Base-by-base conservation (phyloP, 352 stramenopile genomes). In the Pythium scleroteichum region DNA sequence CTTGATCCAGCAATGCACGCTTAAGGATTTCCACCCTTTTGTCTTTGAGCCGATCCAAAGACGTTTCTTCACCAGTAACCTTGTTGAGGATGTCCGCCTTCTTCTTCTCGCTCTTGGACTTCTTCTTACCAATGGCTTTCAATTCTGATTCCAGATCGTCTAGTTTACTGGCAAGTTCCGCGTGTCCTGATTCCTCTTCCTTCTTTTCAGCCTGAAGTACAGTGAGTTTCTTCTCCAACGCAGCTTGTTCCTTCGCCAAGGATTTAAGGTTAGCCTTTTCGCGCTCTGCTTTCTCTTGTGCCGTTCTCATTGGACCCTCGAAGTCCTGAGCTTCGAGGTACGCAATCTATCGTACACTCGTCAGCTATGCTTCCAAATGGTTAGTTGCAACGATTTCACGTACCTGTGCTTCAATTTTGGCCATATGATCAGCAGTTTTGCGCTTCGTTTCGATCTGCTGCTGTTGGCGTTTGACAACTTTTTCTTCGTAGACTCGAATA, bases 21-120 rank as follows among this genome's bases (percentile, higher is more conserved):
- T 98, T 97, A 13, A 99, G 78, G 50, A 98, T 97, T 66, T 98
- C 96, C 17, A 92, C 79, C 32, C 98, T 94, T 66, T 97, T 92
- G 53, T 98, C 93, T 54, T 94, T 96, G 19, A 99, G 64, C 2
- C 83, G 79, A 42, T 98, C 94, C 8, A 99, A 69, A 9, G 88
- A 78, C 17, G 87, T 91, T 57, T 99, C 96, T 64, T 98, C 86
- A 0, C 75, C 69, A 23, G 83, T 75, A 4, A 99, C 87, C 44
- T 80, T 75, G 64, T 97, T 96, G 51, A 96, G 68, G 22, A 92
- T 76, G 13, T 81, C 79, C 41, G 65, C 56, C 47, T 81, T 87
- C 45, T 80, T 76, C 58, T 85, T 66, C 40, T 92, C 86, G 24
- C 66, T 88, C 59, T 80, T 82, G 1, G 66, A 51, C n/a, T 89